Base-by-base conservation (phyloP, 768 basidiomycete species). In the Candolleomyces eurysporus region DNA sequence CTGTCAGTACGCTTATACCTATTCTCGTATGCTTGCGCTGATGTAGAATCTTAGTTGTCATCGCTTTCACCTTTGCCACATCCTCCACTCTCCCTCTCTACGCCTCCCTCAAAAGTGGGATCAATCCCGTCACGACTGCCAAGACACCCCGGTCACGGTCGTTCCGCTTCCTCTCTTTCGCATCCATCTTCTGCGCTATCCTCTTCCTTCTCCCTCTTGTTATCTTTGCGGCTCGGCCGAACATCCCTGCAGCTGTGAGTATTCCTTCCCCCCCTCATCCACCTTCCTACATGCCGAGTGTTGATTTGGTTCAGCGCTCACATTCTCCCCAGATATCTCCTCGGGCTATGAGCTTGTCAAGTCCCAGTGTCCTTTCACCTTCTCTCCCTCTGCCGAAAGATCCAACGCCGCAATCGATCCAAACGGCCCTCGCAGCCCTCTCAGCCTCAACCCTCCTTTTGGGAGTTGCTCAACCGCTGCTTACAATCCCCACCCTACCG, bases 21-120 rank as follows among this genome's bases (percentile, higher is more conserved):
- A 26, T 26, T 26, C 26, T 26, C 26, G 4, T 26, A 26, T 26
- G 26, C 26, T 26, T 26, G 26, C 26, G 26, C 26, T 26, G 26
- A 26, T 4, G 26, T 26, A 26, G 26, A 26, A 26, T 52, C 51
- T n/a, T 55, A 90, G 88, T 82, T 54, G 80, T 80, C 19, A 81
- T 79, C 22, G 82, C 84, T 9, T 91, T 91, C 68, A 76, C 85
- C 13, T 91, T 89, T 67, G 79, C 86, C 17, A 85, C 89, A 1
- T 76, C 84, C 6, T 81, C 83, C 61, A 89, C 90, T 4, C 76
- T 90, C 17, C 83, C 87, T 19, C 71, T 91, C 57, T 90, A 89
- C 63, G 78, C 84, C 42, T 84, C 88, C 3, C 71, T 90, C 57
- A 81, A 80, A 60, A 80, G 80, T 30, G 73, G 75, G 6, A 57